These are phyloP conservation scores for Vanderwaltozyma tropicalis DNA, from an alignment of 805 yeast species.

Conservation along the genomic window DNA sequence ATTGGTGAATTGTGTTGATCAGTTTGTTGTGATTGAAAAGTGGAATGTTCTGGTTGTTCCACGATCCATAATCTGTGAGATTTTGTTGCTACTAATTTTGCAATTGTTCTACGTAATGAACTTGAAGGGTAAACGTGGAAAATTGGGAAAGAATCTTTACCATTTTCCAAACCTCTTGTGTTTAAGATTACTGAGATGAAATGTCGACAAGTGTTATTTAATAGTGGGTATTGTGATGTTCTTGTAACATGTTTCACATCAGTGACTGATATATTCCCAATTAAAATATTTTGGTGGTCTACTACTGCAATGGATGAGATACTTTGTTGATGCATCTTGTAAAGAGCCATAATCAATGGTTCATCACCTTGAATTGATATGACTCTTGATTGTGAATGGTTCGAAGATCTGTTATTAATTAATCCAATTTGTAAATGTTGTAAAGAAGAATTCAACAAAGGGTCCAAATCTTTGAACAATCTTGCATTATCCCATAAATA, in stretches of 20 bases:
- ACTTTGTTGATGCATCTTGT: slow-evolving; percentile 71
- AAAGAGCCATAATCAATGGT: slow-evolving; percentile 73
- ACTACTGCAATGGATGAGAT: slow-evolving; percentile 89
- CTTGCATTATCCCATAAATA: slow-evolving; percentile 91
- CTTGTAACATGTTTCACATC: slow-evolving; percentile 83
- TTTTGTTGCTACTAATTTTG: slow-evolving; percentile 89
- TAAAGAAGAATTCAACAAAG: slow-evolving; percentile 55
- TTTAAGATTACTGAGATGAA: slow-evolving; percentile 79
- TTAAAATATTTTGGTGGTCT: slow-evolving; percentile 59
- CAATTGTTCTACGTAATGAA: slow-evolving; percentile 78
- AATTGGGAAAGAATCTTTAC: slow-evolving; percentile 92
- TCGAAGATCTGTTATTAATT: slow-evolving; percentile 30
- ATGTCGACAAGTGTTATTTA: slow-evolving; percentile 75
- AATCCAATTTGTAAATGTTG: slow-evolving; percentile 70
- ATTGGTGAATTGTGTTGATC: slow-evolving; percentile 11
- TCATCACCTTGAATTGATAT: slow-evolving; percentile 80
- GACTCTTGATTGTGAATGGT: slow-evolving; percentile 37
- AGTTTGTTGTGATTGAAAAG: slow-evolving; percentile 12
- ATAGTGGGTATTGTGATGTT: slow-evolving; percentile 73
- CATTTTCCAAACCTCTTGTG: slow-evolving; percentile 72
- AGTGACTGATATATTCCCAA: slow-evolving; percentile 90
- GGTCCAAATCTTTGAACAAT: slow-evolving; percentile 70
- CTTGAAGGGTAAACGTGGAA: slow-evolving; percentile 79
- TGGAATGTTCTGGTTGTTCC: slow-evolving; percentile 39
- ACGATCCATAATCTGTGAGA: slow-evolving; percentile 86